phyloP scores from a whole-genome alignment of 163 green algal species.

The Prototheca cutis region DNA sequence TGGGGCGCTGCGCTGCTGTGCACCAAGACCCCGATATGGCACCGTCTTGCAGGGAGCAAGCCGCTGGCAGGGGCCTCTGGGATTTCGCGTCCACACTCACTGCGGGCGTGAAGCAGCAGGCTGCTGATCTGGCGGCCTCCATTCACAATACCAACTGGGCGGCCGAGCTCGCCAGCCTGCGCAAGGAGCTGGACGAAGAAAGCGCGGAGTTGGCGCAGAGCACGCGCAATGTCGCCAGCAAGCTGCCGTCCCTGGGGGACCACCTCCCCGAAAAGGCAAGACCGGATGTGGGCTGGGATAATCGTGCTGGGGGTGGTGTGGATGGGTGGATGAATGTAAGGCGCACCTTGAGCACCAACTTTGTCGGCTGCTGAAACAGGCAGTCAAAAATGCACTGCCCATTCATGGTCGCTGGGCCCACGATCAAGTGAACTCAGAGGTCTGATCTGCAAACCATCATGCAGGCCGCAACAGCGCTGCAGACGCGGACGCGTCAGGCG shows the following conservation, averaged over 20 bases:
- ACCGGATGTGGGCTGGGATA: neutral
- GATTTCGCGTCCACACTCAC: slow-evolving; percentile 48
- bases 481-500: neutral
- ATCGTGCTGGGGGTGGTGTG: neutral
- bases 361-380: no score
- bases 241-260: neutral
- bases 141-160: slow-evolving; percentile 64
- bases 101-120: slow-evolving; percentile 45
- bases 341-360: no score
- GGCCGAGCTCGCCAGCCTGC: slow-evolving; percentile 55
- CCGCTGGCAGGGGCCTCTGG: slow-evolving; percentile 34
- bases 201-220: slow-evolving; percentile 22
- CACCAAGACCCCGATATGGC: no score
- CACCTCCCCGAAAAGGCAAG: neutral
- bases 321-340: neutral
- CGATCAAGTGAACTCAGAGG: no score
- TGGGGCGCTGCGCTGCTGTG: no score
- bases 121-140: slow-evolving; percentile 55
- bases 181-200: slow-evolving; percentile 52
- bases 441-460: no score
- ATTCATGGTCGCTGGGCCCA: no score
- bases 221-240: neutral
- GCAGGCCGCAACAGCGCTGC: neutral
- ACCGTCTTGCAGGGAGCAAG: no score
- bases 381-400: no score